These are phyloP conservation scores for Madurella mycetomatis DNA, from an alignment of 2,329 filamentous ascomycete genomes.

Conservation along the genomic window DNA sequence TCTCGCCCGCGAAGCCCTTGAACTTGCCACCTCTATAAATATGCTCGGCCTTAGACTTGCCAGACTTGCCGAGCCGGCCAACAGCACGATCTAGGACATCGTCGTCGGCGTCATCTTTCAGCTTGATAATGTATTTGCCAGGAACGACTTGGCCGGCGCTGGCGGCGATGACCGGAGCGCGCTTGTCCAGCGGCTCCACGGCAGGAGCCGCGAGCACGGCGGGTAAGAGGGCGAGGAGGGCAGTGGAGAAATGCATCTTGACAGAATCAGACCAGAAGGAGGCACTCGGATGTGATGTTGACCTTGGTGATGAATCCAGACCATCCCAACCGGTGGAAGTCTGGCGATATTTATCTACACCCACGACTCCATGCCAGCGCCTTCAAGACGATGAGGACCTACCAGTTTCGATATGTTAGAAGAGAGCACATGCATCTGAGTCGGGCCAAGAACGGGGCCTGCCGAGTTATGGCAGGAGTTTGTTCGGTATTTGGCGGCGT, in stretches of 20 bases:
- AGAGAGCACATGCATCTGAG: not conserved
- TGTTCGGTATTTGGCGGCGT: not conserved
- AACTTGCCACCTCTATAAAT: conserved; percentile 28
- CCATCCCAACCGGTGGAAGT: not conserved
- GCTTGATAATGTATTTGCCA: conserved; percentile 42
- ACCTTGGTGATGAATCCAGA: conserved; percentile 9
- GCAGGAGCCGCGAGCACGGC: conserved; percentile 34
- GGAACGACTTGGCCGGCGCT: conserved; percentile 34
- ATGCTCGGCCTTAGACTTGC: conserved; percentile 21
- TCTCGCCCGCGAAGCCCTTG: conserved; percentile 28
- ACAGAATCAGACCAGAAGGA: conserved; percentile 7
- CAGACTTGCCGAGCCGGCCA: conserved; percentile 7
- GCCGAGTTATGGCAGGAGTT: not conserved
- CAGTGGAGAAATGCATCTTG: conserved; percentile 35
- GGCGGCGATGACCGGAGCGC: conserved; percentile 36
- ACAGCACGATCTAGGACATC: conserved; percentile 27
- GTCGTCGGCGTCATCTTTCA: conserved; percentile 35
- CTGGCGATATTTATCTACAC: conserved; percentile 16
- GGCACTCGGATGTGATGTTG: conserved; percentile 1
- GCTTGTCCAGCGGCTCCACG: conserved; percentile 19
- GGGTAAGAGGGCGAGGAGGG: conserved; percentile 35
- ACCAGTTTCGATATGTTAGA: conserved; percentile 12
- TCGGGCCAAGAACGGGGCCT: not conserved
- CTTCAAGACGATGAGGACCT: conserved; percentile 8
- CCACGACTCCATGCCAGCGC: not conserved